phyloP scores from a whole-genome alignment of 2,329 filamentous ascomycete genomes.

The Biscogniauxia marginata region DNA sequence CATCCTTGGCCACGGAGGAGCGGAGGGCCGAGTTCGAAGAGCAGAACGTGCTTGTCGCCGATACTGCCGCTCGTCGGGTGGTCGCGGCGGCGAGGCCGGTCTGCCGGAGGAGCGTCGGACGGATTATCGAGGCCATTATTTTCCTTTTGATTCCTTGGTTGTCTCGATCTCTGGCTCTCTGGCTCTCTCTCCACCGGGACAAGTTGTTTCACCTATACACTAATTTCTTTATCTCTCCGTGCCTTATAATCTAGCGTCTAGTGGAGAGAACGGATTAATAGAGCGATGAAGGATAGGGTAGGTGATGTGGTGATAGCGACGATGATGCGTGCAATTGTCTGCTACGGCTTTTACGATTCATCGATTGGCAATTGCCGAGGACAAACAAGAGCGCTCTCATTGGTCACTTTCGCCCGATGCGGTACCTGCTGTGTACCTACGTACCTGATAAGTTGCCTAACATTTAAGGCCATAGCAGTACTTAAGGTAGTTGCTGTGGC shows the following conservation, averaged over 20 bases:
- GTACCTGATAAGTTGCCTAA: too few relatives aligned
- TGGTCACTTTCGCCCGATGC: conserved; percentile 33
- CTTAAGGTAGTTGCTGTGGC: too few relatives aligned
- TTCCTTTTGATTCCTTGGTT: not conserved
- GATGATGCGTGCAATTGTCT: conserved; percentile 29
- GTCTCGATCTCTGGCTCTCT: not conserved
- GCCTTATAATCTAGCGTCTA: not conserved
- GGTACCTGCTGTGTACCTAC: too few relatives aligned
- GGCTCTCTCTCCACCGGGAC: not conserved
- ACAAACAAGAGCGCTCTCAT: conserved; percentile 46
- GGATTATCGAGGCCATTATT: conserved; percentile 56
- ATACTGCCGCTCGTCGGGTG: conserved; percentile 36
- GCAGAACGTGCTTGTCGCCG: conserved; percentile 29
- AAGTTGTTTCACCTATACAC: too few relatives aligned
- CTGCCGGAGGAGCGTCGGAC: conserved; percentile 56
- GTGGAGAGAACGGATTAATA: not conserved
- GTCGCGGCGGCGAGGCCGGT: conserved; percentile 42
- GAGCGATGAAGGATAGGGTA: conserved; percentile 5
- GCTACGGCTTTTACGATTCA: conserved; percentile 7
- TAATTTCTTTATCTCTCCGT: not conserved
- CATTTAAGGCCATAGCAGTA: not conserved
- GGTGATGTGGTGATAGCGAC: conserved; percentile 16
- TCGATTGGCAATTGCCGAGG: conserved; percentile 47
- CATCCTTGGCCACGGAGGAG: conserved; percentile 33
- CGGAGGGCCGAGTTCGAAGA: conserved; percentile 31